Evolutionary conservation across 2,329 filamentous ascomycete genomes (phyloP).

Genomic region (Myriosclerotinia curreyana): DNA sequence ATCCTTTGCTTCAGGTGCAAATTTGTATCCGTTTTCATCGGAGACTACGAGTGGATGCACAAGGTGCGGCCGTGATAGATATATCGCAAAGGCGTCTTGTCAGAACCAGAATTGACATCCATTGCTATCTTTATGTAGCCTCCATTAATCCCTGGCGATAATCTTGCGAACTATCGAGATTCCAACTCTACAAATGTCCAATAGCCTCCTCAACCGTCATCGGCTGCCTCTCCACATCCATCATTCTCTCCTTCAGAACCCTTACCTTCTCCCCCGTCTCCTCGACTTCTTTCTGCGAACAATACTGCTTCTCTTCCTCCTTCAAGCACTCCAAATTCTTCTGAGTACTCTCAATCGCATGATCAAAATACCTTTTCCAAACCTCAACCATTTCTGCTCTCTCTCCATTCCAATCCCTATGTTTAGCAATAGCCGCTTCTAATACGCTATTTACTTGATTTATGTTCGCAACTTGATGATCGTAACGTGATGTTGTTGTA

Average conservation of each 20-base stretch:
- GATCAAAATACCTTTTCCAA: constrained; percentile 20
- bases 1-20: too few species aligned
- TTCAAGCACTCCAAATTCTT: constrained; percentile 15
- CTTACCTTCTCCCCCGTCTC: constrained; percentile 13
- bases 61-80: too few species aligned
- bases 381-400: constrained; percentile 10
- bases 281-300: constrained; percentile 4
- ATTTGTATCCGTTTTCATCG: too few species aligned
- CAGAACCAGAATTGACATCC: too few species aligned
- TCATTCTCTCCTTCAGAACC: constrained; percentile 12
- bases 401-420: neutral
- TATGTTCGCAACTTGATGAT: neutral
- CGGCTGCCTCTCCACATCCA: constrained; percentile 9
- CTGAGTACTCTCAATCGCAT: neutral
- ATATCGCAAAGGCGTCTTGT: too few species aligned
- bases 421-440: neutral
- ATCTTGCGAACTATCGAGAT: too few species aligned
- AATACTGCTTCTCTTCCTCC: constrained; percentile 5
- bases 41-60: too few species aligned
- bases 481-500: neutral
- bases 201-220: constrained; percentile 22
- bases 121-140: too few species aligned
- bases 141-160: too few species aligned
- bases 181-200: neutral
- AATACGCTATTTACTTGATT: neutral